These are phyloP conservation scores for Suillus variegatus DNA, from an alignment of 768 basidiomycete species.

Conservation along the genomic window DNA sequence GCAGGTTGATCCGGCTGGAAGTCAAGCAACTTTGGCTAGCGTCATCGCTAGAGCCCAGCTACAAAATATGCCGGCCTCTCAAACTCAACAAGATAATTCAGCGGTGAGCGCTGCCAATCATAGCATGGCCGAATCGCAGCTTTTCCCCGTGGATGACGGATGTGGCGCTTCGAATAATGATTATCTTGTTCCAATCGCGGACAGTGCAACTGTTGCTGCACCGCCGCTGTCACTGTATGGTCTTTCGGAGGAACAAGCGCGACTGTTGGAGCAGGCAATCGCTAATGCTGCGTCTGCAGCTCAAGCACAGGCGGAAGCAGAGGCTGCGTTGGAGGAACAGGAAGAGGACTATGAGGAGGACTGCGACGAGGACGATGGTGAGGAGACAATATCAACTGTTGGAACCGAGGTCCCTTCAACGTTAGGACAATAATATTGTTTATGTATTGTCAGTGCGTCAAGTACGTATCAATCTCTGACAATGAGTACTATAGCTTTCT, in stretches of 20 bases:
- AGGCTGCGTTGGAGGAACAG: constrained; percentile 74
- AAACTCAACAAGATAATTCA: constrained; percentile 13
- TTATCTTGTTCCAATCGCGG: constrained; percentile 12
- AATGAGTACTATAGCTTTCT: constrained; percentile 26
- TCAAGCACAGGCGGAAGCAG: constrained; percentile 77
- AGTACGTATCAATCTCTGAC: constrained; percentile 22
- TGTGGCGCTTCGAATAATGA: constrained; percentile 7
- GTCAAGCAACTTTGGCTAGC: constrained; percentile 70
- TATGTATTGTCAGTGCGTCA: constrained; percentile 18
- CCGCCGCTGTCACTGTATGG: constrained; percentile 65
- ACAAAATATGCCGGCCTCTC: constrained; percentile 38
- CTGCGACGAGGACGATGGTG: constrained; percentile 46
- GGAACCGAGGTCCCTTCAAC: constrained; percentile 7
- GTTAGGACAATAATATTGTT: constrained; percentile 20
- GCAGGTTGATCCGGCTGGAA: constrained; percentile 46
- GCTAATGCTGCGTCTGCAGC: constrained; percentile 74
- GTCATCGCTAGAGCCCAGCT: constrained; percentile 72
- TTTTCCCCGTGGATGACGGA: constrained; percentile 8
- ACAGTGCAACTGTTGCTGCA: constrained; percentile 12
- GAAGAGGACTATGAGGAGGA: constrained; percentile 52
- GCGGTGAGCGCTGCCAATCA: constrained; percentile 3
- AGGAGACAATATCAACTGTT: constrained; percentile 28
- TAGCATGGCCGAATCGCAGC: constrained; percentile 17
- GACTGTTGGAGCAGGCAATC: constrained; percentile 70
- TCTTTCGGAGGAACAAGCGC: constrained; percentile 72